phyloP scores from a whole-genome alignment of 495 filamentous ascomycete genomes.

The Gamarada debralockiae region DNA sequence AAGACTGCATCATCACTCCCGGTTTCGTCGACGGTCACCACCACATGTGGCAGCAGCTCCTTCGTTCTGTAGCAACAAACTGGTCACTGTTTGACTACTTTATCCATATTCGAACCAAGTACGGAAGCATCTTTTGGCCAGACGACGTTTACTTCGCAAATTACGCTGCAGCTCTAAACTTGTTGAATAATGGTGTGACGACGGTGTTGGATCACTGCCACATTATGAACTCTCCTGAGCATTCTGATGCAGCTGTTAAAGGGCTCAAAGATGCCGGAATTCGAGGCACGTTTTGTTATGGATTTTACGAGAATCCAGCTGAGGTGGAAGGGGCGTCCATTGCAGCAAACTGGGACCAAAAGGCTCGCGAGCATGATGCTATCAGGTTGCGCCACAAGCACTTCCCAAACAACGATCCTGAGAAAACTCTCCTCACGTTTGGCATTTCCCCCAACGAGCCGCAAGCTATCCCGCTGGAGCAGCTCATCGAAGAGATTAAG shows the following conservation, averaged over 20 bases:
- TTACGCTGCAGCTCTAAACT: neutral
- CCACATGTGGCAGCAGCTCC: neutral
- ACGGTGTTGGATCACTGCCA: neutral
- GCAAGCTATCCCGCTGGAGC: neutral
- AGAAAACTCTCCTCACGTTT: neutral
- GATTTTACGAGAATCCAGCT: neutral
- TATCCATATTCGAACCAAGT: neutral
- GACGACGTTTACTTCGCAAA: neutral
- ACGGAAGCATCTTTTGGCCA: neutral
- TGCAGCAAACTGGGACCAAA: too few species aligned
- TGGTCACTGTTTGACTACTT: neutral
- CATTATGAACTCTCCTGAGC: slow-evolving; percentile 4
- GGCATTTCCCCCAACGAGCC: neutral
- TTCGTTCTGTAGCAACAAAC: neutral
- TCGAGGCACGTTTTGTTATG: neutral
- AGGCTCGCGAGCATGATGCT: neutral
- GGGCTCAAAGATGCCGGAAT: neutral
- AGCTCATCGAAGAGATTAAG: neutral
- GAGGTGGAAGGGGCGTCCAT: neutral
- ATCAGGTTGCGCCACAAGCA: neutral
- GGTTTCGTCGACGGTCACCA: slow-evolving; percentile 1
- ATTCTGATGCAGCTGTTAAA: neutral
- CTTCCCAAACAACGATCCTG: neutral
- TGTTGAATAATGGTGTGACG: neutral
- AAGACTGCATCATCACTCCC: neutral